Base-by-base conservation (phyloP, 352 stramenopile species). In the Pythium plurisporium region DNA sequence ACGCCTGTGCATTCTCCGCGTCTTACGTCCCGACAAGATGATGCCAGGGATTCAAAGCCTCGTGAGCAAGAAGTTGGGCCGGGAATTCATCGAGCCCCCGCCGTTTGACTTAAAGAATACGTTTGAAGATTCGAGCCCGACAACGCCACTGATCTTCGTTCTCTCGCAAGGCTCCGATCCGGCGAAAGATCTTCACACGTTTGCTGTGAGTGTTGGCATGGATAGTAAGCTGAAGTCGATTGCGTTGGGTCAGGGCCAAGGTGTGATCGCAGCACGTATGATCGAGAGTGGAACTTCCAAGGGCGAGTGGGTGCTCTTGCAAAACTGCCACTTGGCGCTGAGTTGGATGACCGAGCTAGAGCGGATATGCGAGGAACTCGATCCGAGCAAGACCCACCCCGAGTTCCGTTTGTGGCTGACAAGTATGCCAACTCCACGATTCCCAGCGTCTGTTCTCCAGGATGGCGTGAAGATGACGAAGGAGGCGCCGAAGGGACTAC, bases 381-480 rank as follows among this genome's bases (percentile, higher is more conserved):
- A 89, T 27, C 65, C 72, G 0, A 76, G 90, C 23, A 92, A 86
- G 40, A 70, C 88, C 1, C 92, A 95, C 55, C 76, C 88, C 7
- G 95, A 98, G 68, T 98, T 98, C 56, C 86, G 94, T 0, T 60
- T 98, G 22, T 98, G 94, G 94, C 74, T 98, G 26, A 98, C 94
- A 19, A 96, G 76, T 15, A 85, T 90, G 58, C 74, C 67, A 26
- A 97, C 73, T 33, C 89, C 69, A 48, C 79, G 62, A 43, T 95
- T 95, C 64, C 95, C 95, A 0, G 91, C 96, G 0, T 90, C 87
- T 0, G 91, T 98, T 20, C 79, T 98, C 8, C 95, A 98, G 65
- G 95, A 96, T 47, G 87, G 93, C 10, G 91, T 98, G 7, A 98
- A 98, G 65, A 98, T 98, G 89, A 98, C 95, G 2, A 98, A 98